Evolutionary conservation across 768 basidiomycete genomes (phyloP).

Genomic region (Multifurca ochricompacta): DNA sequence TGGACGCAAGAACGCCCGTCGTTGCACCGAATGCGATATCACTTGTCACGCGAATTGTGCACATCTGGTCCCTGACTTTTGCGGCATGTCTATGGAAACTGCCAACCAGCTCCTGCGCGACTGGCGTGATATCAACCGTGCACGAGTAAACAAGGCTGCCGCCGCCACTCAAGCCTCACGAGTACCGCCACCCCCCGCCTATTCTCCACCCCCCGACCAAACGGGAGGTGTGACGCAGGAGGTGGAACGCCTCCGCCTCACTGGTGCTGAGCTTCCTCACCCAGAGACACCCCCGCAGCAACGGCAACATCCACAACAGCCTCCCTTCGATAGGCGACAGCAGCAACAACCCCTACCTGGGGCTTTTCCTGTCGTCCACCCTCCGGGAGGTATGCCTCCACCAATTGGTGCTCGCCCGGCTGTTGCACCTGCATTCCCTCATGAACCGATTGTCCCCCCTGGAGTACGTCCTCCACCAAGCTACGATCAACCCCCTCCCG

Average conservation of each 20-base stretch:
- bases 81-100: slow-evolving; percentile 99
- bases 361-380: slow-evolving; percentile 21
- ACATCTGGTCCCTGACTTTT: slow-evolving; percentile 98
- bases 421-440: slow-evolving; percentile 30
- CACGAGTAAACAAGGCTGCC: slow-evolving; percentile 42
- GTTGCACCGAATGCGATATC: slow-evolving; percentile 92
- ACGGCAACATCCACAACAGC: slow-evolving; percentile 19
- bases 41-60: slow-evolving; percentile 97
- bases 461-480: slow-evolving; percentile 13
- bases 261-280: slow-evolving; percentile 21
- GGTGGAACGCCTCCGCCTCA: slow-evolving; percentile 23
- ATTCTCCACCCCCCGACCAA: slow-evolving; percentile 26
- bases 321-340: slow-evolving; percentile 19
- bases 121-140: slow-evolving; percentile 83
- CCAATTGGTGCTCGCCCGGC: slow-evolving; percentile 33
- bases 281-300: slow-evolving; percentile 23
- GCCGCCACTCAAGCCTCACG: slow-evolving; percentile 32
- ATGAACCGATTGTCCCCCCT: slow-evolving; percentile 30
- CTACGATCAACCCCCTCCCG: slow-evolving; percentile 15
- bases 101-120: slow-evolving; percentile 88
- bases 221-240: slow-evolving; percentile 22
- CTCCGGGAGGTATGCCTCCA: slow-evolving; percentile 26
- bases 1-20: slow-evolving; percentile 92
- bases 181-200: slow-evolving; percentile 29
- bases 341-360: slow-evolving; percentile 21